Evolutionary conservation across 805 yeast genomes (phyloP).

Genomic region (Starmerella roubikii): DNA sequence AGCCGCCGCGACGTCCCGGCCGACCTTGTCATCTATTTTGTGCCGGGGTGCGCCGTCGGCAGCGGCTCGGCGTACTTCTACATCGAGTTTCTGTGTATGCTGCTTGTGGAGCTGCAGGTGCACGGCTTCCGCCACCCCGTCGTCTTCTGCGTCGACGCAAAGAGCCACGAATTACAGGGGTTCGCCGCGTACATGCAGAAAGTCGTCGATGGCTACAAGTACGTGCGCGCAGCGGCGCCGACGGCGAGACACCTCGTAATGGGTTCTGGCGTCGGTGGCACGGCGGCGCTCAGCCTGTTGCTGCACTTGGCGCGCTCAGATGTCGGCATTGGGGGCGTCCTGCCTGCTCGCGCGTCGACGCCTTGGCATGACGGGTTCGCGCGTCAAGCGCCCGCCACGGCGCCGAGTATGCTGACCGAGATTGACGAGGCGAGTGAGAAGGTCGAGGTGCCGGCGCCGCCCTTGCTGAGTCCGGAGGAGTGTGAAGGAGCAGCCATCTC

Average conservation of each 20-base stretch:
- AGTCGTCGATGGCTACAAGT: slow-evolving; percentile 26
- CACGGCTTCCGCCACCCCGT: slow-evolving; percentile 41
- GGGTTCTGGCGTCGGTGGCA: slow-evolving; percentile 41
- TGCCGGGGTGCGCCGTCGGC: slow-evolving; percentile 30
- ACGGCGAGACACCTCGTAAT: slow-evolving; percentile 26
- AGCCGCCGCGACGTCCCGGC: slow-evolving; percentile 21
- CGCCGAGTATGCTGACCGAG: too few relatives aligned
- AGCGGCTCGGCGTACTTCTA: slow-evolving; percentile 32
- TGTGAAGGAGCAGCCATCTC: too few relatives aligned
- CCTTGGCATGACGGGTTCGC: too few relatives aligned
- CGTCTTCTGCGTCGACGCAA: slow-evolving; percentile 29
- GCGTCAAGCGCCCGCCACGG: too few relatives aligned
- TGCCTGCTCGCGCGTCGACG: too few relatives aligned
- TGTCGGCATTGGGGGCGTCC: too few relatives aligned
- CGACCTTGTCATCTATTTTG: slow-evolving; percentile 33
- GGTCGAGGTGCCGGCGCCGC: too few relatives aligned
- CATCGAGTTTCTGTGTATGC: slow-evolving; percentile 33
- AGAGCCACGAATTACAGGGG: slow-evolving; percentile 18
- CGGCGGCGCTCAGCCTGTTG: slow-evolving; percentile 29
- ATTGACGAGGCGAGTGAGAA: too few relatives aligned
- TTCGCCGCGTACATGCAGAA: slow-evolving; percentile 19
- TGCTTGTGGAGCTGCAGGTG: slow-evolving; percentile 31
- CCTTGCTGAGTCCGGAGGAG: too few relatives aligned
- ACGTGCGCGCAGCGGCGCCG: slow-evolving; percentile 20
- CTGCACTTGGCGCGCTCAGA: slow-evolving; percentile 29